Percentiles rank a stretch among this genome's conserved stretches.
Conservation (phyloP, 1,284 basidiomycete genomes). For the Irpex sp. region DNA sequence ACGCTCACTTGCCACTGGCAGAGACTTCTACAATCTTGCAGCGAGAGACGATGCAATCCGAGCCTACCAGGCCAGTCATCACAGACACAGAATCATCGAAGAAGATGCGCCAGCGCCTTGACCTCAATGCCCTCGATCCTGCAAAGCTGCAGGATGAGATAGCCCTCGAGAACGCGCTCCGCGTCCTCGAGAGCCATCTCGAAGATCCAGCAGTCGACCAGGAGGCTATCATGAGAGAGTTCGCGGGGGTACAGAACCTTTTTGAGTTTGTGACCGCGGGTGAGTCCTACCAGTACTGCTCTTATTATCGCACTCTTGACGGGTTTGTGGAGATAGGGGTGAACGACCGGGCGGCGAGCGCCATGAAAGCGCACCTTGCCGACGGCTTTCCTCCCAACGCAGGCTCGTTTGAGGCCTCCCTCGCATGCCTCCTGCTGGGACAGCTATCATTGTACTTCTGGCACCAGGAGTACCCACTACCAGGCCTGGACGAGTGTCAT, state of each 20-base stretch:
- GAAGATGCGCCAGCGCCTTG: slow-evolving; percentile 2
- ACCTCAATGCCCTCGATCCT: slow-evolving; percentile 15
- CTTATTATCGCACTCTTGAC: not conserved
- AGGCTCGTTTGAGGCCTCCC: slow-evolving; percentile 10
- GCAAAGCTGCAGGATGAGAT: slow-evolving; percentile 17
- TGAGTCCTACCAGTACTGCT: not conserved
- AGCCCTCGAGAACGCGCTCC: slow-evolving; percentile 19
- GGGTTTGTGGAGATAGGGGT: slow-evolving; percentile 9
- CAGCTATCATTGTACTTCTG: slow-evolving; percentile 21
- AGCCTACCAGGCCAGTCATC: not conserved
- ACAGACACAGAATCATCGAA: not conserved
- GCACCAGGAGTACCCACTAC: slow-evolving; percentile 14
- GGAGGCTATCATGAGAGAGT: slow-evolving; percentile 3
- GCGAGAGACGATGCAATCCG: too few species aligned
- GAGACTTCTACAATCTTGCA: too few species aligned
- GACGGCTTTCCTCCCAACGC: slow-evolving; percentile 10
- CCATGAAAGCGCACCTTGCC: slow-evolving; percentile 9
- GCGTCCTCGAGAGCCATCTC: slow-evolving; percentile 19
- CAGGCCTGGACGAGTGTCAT: slow-evolving; percentile 14
- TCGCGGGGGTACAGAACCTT: not conserved
- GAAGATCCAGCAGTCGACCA: slow-evolving; percentile 5
- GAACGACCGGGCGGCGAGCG: not conserved
- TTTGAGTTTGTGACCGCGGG: not conserved
- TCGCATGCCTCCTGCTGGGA: slow-evolving; percentile 8
- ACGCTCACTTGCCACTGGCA: too few species aligned